A percentile compares a stretch with the other conserved stretches of the same genome.
phyloP scores from a whole-genome alignment of 768 basidiomycete species.

The Lentinula edodes region DNA sequence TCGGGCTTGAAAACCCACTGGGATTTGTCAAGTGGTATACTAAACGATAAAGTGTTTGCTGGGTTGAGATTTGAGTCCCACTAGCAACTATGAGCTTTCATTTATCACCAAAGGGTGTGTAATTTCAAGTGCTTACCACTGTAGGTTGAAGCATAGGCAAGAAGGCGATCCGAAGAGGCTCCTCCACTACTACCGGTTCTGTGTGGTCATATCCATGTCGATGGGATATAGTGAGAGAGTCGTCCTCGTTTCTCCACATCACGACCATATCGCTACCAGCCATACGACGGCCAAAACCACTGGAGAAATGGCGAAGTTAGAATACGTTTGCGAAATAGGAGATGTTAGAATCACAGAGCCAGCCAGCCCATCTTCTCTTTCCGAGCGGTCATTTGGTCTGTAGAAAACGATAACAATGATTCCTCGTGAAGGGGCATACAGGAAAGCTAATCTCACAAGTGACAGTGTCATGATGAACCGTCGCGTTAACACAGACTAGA shows the following conservation, averaged over 20 bases:
- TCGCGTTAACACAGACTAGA: constrained; percentile 44
- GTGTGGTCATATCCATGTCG: constrained; percentile 39
- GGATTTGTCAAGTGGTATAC: constrained; percentile 35
- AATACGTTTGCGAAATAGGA: neutral
- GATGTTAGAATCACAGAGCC: constrained; percentile 32
- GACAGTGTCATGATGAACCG: constrained; percentile 32
- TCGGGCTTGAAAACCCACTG: constrained; percentile 14
- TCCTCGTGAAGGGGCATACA: too few relatives aligned
- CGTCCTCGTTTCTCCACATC: constrained; percentile 44
- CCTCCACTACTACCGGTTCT: constrained; percentile 37
- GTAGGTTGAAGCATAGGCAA: constrained; percentile 28
- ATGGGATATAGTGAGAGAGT: constrained; percentile 53
- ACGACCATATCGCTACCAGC: constrained; percentile 51
- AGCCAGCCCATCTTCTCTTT: constrained; percentile 44
- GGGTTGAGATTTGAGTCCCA: constrained; percentile 22
- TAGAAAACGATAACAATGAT: neutral
- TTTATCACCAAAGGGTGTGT: neutral
- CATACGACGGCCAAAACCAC: constrained; percentile 50
- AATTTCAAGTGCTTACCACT: constrained; percentile 18
- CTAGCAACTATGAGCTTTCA: neutral
- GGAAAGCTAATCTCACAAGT: constrained; percentile 33
- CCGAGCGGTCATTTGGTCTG: constrained; percentile 41
- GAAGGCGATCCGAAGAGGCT: constrained; percentile 42
- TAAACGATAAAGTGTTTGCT: constrained; percentile 32
- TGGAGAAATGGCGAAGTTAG: constrained; percentile 12